phyloP scores from a whole-genome alignment of 139 green algal species.

The Astrephomene gubernaculifera region DNA sequence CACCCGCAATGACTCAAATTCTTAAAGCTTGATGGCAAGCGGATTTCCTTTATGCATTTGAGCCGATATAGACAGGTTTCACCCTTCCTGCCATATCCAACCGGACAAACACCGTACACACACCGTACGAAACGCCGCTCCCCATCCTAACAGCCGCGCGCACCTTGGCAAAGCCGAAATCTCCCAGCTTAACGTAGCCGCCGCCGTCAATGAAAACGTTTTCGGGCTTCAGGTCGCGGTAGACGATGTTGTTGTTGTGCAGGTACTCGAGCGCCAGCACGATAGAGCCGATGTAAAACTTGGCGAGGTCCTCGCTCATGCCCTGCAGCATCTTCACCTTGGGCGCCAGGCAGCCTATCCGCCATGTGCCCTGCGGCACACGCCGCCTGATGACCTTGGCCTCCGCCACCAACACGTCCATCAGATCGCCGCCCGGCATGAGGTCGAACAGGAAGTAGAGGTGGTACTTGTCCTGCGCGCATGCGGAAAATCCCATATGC shows the following conservation, averaged over 20 bases:
- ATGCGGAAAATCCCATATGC: not conserved
- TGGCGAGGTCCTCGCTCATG: constrained; percentile 85
- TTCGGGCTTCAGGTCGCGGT: constrained; percentile 98
- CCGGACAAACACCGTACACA: too few species aligned
- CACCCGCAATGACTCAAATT: too few species aligned
- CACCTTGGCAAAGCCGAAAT: constrained; percentile 98
- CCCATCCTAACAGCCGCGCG: not conserved
- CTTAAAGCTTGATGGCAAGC: too few species aligned
- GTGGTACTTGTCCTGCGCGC: constrained; percentile 88
- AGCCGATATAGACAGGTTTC: too few species aligned
- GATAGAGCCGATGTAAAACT: constrained; percentile 94
- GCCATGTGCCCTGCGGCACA: constrained; percentile 66
- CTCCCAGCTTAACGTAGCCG: constrained; percentile 92
- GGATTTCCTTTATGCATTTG: too few species aligned
- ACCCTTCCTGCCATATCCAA: too few species aligned
- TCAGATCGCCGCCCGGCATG: constrained; percentile 94
- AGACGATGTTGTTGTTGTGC: constrained; percentile 93
- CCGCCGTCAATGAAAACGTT: constrained; percentile 96
- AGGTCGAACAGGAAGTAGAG: constrained; percentile 98
- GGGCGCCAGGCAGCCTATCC: constrained; percentile 61
- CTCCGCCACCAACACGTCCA: constrained; percentile 94
- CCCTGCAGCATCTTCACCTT: constrained; percentile 73
- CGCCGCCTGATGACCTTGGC: constrained; percentile 85
- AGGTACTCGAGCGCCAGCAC: constrained; percentile 96
- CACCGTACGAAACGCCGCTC: not conserved